These are phyloP conservation scores for Ophiobolus disseminans DNA, from an alignment of 2,329 filamentous ascomycete genomes.

Conservation along the genomic window DNA sequence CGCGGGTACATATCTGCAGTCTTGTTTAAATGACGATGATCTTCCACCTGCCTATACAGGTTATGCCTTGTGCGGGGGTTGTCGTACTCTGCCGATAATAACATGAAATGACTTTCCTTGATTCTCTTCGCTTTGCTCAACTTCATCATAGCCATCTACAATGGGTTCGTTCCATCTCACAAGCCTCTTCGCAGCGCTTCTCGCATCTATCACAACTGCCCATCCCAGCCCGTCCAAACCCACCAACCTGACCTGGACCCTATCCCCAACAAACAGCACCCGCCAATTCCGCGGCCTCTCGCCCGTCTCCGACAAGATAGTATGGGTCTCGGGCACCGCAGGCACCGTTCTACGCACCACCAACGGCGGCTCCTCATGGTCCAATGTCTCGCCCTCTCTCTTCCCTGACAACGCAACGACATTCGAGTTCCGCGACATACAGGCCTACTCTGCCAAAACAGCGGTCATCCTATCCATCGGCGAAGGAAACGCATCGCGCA, in stretches of 20 bases:
- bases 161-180: too few species aligned
- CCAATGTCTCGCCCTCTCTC: constrained; percentile 31
- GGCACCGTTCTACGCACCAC: constrained; percentile 36
- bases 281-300: constrained; percentile 37
- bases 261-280: constrained; percentile 33
- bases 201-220: neutral
- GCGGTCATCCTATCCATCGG: constrained; percentile 36
- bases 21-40: neutral
- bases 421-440: constrained; percentile 38
- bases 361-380: constrained; percentile 31
- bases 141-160: too few species aligned
- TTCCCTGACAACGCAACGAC: constrained; percentile 25
- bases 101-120: neutral
- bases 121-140: neutral
- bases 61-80: neutral
- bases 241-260: constrained; percentile 16
- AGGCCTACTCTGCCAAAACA: constrained; percentile 27
- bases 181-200: neutral
- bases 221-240: neutral
- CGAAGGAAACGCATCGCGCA: constrained; percentile 32
- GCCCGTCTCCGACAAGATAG: constrained; percentile 22
- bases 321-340: constrained; percentile 36
- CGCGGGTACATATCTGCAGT: neutral
- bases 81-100: too few species aligned
- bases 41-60: constrained; percentile 8